Conservation (phyloP, 352 stramenopile genomes). For the Aphanomyces invadans region DNA sequence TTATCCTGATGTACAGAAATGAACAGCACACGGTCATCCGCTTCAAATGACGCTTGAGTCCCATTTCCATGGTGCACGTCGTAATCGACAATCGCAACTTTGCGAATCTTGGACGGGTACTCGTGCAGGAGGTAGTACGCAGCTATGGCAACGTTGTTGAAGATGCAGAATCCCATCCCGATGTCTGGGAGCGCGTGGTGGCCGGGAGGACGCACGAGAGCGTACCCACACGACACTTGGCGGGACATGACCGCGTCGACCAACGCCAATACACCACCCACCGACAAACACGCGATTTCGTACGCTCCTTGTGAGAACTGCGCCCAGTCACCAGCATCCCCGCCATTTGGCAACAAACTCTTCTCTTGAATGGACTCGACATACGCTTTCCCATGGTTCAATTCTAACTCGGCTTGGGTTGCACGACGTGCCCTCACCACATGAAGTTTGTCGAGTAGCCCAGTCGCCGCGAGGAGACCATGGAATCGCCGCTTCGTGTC, state of each 20-base stretch:
- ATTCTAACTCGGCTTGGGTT: constrained; percentile 38
- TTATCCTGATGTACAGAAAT: constrained; percentile 73
- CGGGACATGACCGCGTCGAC: constrained; percentile 48
- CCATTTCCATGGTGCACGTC: constrained; percentile 96
- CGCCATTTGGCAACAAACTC: constrained; percentile 47
- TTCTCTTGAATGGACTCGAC: constrained; percentile 42
- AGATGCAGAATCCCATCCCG: constrained; percentile 66
- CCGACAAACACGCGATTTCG: constrained; percentile 65
- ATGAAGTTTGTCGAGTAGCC: constrained; percentile 44
- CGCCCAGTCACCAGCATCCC: constrained; percentile 61
- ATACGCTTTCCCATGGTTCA: constrained; percentile 54
- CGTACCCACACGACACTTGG: constrained; percentile 42
- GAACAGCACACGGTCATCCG: constrained; percentile 64
- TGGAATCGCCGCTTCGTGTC: constrained; percentile 81
- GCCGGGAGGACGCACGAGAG: constrained; percentile 57
- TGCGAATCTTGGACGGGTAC: constrained; percentile 67
- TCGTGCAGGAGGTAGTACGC: constrained; percentile 37
- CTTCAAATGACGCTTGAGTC: constrained; percentile 87
- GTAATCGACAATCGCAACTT: constrained; percentile 92
- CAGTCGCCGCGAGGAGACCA: constrained; percentile 60
- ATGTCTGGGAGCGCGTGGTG: constrained; percentile 50
- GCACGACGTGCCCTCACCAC: constrained; percentile 32
- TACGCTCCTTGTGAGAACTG: constrained; percentile 62
- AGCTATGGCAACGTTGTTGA: constrained; percentile 65
- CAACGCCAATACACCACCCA: constrained; percentile 50